phyloP scores from a whole-genome alignment of 2,329 filamentous ascomycete genomes.

The Leptographium wingfieldii region DNA sequence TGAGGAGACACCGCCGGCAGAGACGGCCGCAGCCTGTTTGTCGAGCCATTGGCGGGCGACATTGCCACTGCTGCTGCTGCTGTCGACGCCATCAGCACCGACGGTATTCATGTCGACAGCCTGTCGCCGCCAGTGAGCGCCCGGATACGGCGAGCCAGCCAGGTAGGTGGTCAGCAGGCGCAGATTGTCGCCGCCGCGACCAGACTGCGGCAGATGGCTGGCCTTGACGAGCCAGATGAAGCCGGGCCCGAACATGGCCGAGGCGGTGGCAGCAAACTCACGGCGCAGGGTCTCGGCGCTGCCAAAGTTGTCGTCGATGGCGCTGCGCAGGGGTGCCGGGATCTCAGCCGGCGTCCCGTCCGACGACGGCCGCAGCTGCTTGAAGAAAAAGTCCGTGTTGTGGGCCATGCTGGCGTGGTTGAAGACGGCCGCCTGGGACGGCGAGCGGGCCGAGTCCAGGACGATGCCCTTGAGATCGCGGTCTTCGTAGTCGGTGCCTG shows the following conservation, averaged over 20 bases:
- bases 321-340: constrained; percentile 39
- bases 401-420: constrained; percentile 94
- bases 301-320: constrained; percentile 62
- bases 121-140: constrained; percentile 69
- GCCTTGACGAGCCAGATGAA: constrained; percentile 85
- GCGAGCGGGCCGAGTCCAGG: constrained; percentile 65
- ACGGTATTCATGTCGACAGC: constrained; percentile 56
- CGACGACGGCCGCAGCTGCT: constrained; percentile 27
- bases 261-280: constrained; percentile 69
- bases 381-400: constrained; percentile 82
- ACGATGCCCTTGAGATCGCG: constrained; percentile 53
- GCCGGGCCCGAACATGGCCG: constrained; percentile 89
- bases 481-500: constrained; percentile 50
- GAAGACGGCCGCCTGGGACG: constrained; percentile 67
- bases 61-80: background rate
- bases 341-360: constrained; percentile 25
- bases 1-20: constrained; percentile 6
- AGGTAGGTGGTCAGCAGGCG: constrained; percentile 81
- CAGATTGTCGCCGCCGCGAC: constrained; percentile 21
- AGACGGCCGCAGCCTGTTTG: constrained; percentile 20
- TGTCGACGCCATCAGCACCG: constrained; percentile 20
- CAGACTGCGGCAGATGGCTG: constrained; percentile 10
- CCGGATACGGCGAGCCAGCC: constrained; percentile 76
- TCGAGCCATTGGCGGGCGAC: constrained; percentile 26
- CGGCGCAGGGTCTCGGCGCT: constrained; percentile 69